Evolutionary conservation across 1,139 yeast species (phyloP).

Genomic region (Suzukiozyma palmioleophila): DNA sequence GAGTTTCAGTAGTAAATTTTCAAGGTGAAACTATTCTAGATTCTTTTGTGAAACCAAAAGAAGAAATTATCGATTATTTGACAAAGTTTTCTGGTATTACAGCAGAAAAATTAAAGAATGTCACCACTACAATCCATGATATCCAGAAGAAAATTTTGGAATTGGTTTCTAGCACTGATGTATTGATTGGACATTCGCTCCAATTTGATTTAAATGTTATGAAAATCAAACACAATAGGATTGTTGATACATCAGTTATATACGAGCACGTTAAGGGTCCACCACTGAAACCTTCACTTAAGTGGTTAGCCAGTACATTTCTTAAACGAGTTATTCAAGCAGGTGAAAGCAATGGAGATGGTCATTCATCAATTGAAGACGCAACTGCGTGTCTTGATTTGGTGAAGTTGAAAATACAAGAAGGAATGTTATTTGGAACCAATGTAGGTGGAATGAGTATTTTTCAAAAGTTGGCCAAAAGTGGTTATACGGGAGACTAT

Average conservation of each 20-base stretch:
- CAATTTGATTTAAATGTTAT: slow-evolving; percentile 64
- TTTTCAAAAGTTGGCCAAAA: slow-evolving; percentile 21
- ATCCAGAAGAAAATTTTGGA: slow-evolving; percentile 54
- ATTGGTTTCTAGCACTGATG: slow-evolving; percentile 44
- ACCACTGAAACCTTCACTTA: slow-evolving; percentile 74
- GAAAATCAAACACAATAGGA: slow-evolving; percentile 54
- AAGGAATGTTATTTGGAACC: slow-evolving; percentile 65
- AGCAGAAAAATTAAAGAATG: slow-evolving; percentile 54
- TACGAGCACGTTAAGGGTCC: slow-evolving; percentile 77
- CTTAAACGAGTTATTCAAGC: slow-evolving; percentile 59
- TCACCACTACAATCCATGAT: slow-evolving; percentile 62
- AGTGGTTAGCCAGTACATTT: slow-evolving; percentile 56
- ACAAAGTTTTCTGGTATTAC: slow-evolving; percentile 89
- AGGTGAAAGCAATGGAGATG: slow-evolving; percentile 46
- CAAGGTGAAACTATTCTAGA: slow-evolving; percentile 61
- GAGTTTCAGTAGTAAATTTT: slow-evolving; percentile 72
- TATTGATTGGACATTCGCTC: slow-evolving; percentile 68
- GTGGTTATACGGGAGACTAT: slow-evolving; percentile 6
- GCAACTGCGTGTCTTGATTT: slow-evolving; percentile 77
- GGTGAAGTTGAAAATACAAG: slow-evolving; percentile 59
- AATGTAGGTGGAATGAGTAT: slow-evolving; percentile 34
- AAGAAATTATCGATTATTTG: slow-evolving; percentile 69
- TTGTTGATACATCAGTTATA: slow-evolving; percentile 64
- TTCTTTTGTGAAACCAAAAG: slow-evolving; percentile 71
- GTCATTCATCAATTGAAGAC: slow-evolving; percentile 89